Base-by-base conservation (phyloP, 768 basidiomycete species). In the Cyclocybe cylindracea region DNA sequence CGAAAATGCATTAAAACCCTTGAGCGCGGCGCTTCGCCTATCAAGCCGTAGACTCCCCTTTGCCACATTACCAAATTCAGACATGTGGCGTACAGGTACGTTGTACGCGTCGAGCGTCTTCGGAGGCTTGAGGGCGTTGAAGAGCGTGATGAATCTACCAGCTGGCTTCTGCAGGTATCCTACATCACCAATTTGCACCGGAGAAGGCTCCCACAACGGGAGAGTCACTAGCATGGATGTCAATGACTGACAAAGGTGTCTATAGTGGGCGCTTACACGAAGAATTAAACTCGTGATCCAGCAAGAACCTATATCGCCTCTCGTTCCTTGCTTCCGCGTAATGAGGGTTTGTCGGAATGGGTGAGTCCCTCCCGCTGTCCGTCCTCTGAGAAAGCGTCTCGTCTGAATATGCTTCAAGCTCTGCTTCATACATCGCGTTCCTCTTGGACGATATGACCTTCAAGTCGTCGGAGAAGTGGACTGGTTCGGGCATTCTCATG, bases 111-210 rank as follows among this genome's bases (percentile, higher is more conserved):
- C 68, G 2, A 70, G 62, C 14, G 77, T 67, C 58, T 76, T 76
- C 36, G 68, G 65, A 5, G 83, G 85, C 46, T 78, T 70, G 63
- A 83, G 77, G 1, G 86, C 80, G 64, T 91, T 88, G 69, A 91
- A 84, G 6, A 92, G 72, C 7, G 83, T 85, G 51, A 89, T 68
- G 57, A 94, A 94, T 40, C 71, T 67, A 2, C 90, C 91, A n/a
- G 68, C 67, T 0, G 85, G 80, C 58, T 85, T 87, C 33, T 73
- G 75, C 19, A 91, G 69, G 63, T 87, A 94, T 2, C 91, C 91
- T 7, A 93, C 85, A 2, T 85, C 83, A 6, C 91, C 91, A 2
- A 91, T 68, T 10, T 75, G 65, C 0, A 92, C 79, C 5, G 60
- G 74, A 3, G 78, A 69, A 2, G 91, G 91, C 4, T 72, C 76